These are phyloP conservation scores for Colletotrichum destructivum DNA, from an alignment of 2,329 filamentous ascomycete genomes.

Conservation along the genomic window DNA sequence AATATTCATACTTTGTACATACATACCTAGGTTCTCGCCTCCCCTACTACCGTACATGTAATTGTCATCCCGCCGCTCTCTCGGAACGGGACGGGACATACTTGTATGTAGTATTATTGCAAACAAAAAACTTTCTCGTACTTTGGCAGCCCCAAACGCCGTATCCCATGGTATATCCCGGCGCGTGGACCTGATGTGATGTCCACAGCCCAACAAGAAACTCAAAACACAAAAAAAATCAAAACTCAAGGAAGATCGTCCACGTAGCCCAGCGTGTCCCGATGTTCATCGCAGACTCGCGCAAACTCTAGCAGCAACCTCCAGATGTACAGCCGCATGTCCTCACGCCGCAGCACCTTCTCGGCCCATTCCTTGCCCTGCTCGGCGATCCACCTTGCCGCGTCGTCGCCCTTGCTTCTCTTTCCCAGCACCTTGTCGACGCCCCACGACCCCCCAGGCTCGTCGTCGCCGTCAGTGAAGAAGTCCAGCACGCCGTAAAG, in stretches of 20 bases:
- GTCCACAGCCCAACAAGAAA: background rate
- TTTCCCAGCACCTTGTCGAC: constrained; percentile 34
- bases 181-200: background rate
- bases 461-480: constrained; percentile 67
- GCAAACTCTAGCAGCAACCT: constrained; percentile 73
- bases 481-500: constrained; percentile 77
- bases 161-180: constrained; percentile 13
- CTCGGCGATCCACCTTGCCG: constrained; percentile 73
- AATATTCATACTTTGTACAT: background rate
- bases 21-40: too few relatives aligned
- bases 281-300: constrained; percentile 62
- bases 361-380: constrained; percentile 74
- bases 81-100: too few relatives aligned
- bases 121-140: too few relatives aligned
- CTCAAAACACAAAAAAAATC: background rate
- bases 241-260: constrained; percentile 53
- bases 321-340: constrained; percentile 78
- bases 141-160: background rate
- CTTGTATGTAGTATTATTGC: background rate
- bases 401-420: constrained; percentile 61
- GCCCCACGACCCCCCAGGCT: constrained; percentile 20
- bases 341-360: constrained; percentile 73
- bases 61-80: too few relatives aligned
- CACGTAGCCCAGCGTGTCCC: constrained; percentile 61
- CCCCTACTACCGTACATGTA: background rate